phyloP scores from a whole-genome alignment of 2,329 filamentous ascomycete genomes.

The Sporothrix globosa region DNA sequence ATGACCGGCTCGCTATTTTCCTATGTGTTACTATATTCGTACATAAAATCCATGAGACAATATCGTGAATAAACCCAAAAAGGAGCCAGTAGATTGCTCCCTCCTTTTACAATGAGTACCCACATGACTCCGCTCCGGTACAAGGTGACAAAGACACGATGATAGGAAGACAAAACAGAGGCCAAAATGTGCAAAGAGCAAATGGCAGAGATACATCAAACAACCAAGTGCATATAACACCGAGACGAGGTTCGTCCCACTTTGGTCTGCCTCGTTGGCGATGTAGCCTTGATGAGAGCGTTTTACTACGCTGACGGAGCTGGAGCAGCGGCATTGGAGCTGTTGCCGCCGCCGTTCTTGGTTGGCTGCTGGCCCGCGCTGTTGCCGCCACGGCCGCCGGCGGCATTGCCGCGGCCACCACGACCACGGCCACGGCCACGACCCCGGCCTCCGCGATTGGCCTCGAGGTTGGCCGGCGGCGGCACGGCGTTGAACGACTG shows the following conservation, averaged over 20 bases:
- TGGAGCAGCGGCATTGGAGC: conserved; percentile 1
- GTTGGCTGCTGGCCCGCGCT: background rate
- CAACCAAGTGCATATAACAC: background rate
- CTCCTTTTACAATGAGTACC: conserved; percentile 18
- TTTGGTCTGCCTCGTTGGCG: background rate
- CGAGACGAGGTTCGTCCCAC: background rate
- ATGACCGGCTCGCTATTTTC: conserved; percentile 9
- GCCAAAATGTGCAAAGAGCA: background rate
- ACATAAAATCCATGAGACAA: conserved; percentile 16
- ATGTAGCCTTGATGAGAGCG: background rate
- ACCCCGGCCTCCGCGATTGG: conserved; percentile 48
- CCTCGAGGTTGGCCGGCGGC: conserved; percentile 62
- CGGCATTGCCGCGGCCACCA: conserved; percentile 46
- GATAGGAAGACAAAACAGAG: background rate
- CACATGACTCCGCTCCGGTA: conserved; percentile 23
- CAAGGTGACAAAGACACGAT: background rate
- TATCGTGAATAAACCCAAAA: conserved; percentile 18
- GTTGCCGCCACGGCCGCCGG: conserved; percentile 28
- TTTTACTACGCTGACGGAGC: background rate
- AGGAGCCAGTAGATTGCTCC: conserved; percentile 15
- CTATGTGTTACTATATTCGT: background rate
- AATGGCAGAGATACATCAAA: background rate
- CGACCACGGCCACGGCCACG: conserved; percentile 47
- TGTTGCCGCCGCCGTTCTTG: background rate
- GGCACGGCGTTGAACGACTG: conserved; percentile 59